Base-by-base conservation (phyloP, 1,284 basidiomycete genomes). In the Puccinia brachypodii region DNA sequence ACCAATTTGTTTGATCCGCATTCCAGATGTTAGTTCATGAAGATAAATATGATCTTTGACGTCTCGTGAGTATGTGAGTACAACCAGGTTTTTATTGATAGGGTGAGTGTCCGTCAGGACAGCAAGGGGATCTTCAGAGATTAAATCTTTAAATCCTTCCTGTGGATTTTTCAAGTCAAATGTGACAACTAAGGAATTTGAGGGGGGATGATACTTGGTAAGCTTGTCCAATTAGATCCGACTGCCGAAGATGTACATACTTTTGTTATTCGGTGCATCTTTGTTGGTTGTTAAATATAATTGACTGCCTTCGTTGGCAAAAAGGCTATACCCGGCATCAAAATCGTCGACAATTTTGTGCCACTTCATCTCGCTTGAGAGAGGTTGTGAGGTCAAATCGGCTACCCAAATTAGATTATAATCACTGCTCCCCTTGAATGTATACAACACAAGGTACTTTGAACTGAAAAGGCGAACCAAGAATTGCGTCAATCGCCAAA, bases 41-140 rank as follows among this genome's bases (percentile, higher is more conserved):
- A 95, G 86, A 86, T 93, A 93, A 53, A 95, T 88, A 86, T 94
- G 92, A 85, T 94, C 92, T 84, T 92, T 92, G 85, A 94, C 92
- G 91, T 92, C 92, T 82, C 91, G 89, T 84, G 92, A 92, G 88
- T 93, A 94, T 69, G 90, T 88, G 19, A 92, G 85, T 11, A 90
- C 89, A 68, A 94, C 89, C 76, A 90, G 89, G 85, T 92, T 89
- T 25, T 89, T 85, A 82, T 90, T 89, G 31, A 93, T 87, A 31
- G 90, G 87, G 40, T 85, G 85, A 31, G 90, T 88, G 62, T 89
- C 88, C 47, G 89, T 88, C 8, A 95, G 87, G 28, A 92, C 91
- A 58, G 91, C 89, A 76, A 90, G 88, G 22, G 85, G 83, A 85
- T 91, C 89, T 86, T 95, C 92, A 0, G 92, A 89, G 50, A 95